Evolutionary conservation across 1,284 basidiomycete species (phyloP).

Genomic region (Volvariella volvacea): DNA sequence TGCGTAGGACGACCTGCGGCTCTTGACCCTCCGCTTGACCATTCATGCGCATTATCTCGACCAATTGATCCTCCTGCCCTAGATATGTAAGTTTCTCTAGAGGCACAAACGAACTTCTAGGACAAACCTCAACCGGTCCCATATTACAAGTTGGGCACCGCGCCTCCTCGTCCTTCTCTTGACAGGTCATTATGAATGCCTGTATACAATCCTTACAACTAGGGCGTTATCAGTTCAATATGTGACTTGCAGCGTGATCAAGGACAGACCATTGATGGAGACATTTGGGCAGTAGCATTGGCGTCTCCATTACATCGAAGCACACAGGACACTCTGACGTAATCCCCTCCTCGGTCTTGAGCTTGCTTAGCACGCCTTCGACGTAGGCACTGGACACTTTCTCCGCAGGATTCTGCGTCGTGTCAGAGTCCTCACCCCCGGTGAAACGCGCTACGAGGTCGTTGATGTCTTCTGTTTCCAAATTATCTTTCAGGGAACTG

Average conservation of each 20-base stretch:
- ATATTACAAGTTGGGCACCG: constrained; percentile 67
- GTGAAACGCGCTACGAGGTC: constrained; percentile 38
- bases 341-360: constrained; percentile 33
- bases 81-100: not conserved
- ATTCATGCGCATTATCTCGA: constrained; percentile 50
- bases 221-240: not conserved
- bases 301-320: constrained; percentile 64
- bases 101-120: too few relatives aligned
- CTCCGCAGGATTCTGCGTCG: constrained; percentile 11
- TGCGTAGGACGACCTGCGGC: constrained; percentile 50
- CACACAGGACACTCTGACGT: constrained; percentile 77
- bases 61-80: constrained; percentile 52
- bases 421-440: too few relatives aligned
- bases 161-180: constrained; percentile 59
- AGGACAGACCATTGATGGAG: constrained; percentile 65
- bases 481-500: constrained; percentile 21
- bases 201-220: constrained; percentile 85
- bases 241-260: not conserved
- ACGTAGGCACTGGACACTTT: constrained; percentile 46
- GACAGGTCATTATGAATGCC: constrained; percentile 56
- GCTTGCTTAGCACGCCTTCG: constrained; percentile 57
- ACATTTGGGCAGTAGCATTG: constrained; percentile 71
- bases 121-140: constrained; percentile 57
- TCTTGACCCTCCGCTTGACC: constrained; percentile 22
- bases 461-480: constrained; percentile 13